Percentiles rank a stretch among this genome's conserved stretches.
Conservation (phyloP, 192 early-diverging fungal species). For the Coemansia sp. region DNA sequence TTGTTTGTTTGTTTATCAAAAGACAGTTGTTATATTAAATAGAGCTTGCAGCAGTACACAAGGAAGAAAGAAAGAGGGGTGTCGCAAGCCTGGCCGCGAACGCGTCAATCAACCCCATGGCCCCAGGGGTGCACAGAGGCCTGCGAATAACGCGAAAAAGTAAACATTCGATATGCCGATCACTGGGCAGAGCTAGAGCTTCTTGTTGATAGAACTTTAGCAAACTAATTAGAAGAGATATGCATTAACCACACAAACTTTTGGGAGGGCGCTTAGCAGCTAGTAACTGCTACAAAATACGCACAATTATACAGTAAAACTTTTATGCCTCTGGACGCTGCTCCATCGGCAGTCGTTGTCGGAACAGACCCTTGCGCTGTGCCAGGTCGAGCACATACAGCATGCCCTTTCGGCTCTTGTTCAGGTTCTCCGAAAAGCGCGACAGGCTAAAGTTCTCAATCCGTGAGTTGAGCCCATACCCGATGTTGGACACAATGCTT, state of each 20-base stretch:
- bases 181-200: no score
- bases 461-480: constrained; percentile 76
- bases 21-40: background rate
- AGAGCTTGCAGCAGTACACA: constrained; percentile 1
- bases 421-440: constrained; percentile 74
- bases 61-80: background rate
- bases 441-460: constrained; percentile 89
- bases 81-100: background rate
- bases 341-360: constrained; percentile 31
- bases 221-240: background rate
- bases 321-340: constrained; percentile 13
- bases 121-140: no score
- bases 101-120: background rate
- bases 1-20: constrained; percentile 6
- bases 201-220: no score
- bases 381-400: constrained; percentile 54
- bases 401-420: constrained; percentile 55
- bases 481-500: constrained; percentile 82
- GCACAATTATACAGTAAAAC: background rate
- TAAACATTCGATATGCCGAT: background rate
- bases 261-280: background rate
- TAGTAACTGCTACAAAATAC: background rate
- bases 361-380: constrained; percentile 49
- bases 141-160: background rate
- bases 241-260: background rate